Evolutionary conservation across 345 rosid species (phyloP).

Genomic region (Corchorus capsularis): DNA sequence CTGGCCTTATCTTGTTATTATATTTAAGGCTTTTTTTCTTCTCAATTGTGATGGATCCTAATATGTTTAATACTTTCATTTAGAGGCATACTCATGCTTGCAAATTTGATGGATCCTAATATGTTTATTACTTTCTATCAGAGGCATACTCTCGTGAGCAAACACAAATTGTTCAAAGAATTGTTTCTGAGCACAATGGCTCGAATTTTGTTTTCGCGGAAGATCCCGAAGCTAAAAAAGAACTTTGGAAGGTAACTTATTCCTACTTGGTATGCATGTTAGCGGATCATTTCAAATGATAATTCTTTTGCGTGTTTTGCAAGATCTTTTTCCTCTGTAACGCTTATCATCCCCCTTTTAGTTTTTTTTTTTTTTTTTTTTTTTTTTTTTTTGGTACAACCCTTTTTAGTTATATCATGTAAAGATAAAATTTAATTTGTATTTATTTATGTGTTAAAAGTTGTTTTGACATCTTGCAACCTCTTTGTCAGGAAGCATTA

Average conservation of each 20-base stretch:
- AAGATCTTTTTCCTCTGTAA: neutral
- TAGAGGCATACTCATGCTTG: constrained; percentile 66
- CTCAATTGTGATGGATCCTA: constrained; percentile 12
- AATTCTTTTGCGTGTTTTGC: neutral
- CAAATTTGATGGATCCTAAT: too few species aligned
- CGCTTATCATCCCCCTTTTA: neutral
- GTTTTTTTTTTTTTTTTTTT: too few species aligned
- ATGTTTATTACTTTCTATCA: constrained; percentile 28
- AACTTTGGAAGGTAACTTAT: constrained; percentile 82
- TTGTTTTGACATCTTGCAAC: constrained; percentile 2
- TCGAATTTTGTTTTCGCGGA: constrained; percentile 85
- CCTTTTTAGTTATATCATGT: neutral
- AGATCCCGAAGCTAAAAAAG: constrained; percentile 80
- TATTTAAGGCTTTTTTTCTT: constrained; percentile 2
- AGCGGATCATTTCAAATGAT: too few species aligned
- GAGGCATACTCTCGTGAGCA: constrained; percentile 91
- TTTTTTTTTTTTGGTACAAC: too few species aligned
- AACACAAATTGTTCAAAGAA: constrained; percentile 77
- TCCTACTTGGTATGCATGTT: neutral
- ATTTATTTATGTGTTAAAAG: neutral
- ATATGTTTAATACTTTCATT: constrained; percentile 19
- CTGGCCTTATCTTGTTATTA: neutral
- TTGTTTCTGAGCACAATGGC: constrained; percentile 77
- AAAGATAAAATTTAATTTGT: neutral
- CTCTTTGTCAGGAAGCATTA: neutral